phyloP scores from a whole-genome alignment of 1,284 basidiomycete species.

The Coniferiporia weirii region DNA sequence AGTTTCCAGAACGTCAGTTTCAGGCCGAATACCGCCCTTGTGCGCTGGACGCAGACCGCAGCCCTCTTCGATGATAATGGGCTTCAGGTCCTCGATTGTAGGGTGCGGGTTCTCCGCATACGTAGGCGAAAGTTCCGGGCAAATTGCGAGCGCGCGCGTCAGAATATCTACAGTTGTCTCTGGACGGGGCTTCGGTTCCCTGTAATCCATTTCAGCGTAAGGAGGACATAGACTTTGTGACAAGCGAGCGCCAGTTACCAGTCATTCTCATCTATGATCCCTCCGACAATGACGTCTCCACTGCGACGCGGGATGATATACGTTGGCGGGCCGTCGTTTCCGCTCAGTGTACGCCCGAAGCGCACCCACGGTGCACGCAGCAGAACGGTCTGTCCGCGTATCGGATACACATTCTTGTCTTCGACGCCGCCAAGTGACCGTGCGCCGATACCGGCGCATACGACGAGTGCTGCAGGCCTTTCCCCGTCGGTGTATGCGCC shows the following conservation, averaged over 20 bases:
- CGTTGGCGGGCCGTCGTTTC: constrained; percentile 44
- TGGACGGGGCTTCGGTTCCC: constrained; percentile 52
- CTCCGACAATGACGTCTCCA: constrained; percentile 68
- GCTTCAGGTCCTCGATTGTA: constrained; percentile 53
- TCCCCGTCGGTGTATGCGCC: constrained; percentile 41
- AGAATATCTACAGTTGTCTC: constrained; percentile 62
- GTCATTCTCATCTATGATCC: constrained; percentile 56
- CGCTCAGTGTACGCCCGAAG: constrained; percentile 52
- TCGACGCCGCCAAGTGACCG: constrained; percentile 41
- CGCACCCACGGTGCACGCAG: constrained; percentile 50
- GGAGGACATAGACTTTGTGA: background rate
- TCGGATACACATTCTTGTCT: constrained; percentile 44
- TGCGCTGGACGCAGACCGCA: constrained; percentile 48
- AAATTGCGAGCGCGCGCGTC: constrained; percentile 47
- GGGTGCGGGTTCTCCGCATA: constrained; percentile 34
- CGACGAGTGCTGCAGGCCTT: constrained; percentile 36
- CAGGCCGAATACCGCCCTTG: constrained; percentile 43
- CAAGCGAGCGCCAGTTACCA: constrained; percentile 44
- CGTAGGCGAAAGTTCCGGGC: constrained; percentile 59
- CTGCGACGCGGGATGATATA: constrained; percentile 69
- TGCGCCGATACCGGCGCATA: constrained; percentile 52
- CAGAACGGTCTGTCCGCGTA: constrained; percentile 48
- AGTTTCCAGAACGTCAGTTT: constrained; percentile 29
- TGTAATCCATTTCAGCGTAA: constrained; percentile 20
- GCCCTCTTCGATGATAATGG: constrained; percentile 61